Evolutionary conservation across 768 basidiomycete species (phyloP).

Genomic region (Mycena amicta): DNA sequence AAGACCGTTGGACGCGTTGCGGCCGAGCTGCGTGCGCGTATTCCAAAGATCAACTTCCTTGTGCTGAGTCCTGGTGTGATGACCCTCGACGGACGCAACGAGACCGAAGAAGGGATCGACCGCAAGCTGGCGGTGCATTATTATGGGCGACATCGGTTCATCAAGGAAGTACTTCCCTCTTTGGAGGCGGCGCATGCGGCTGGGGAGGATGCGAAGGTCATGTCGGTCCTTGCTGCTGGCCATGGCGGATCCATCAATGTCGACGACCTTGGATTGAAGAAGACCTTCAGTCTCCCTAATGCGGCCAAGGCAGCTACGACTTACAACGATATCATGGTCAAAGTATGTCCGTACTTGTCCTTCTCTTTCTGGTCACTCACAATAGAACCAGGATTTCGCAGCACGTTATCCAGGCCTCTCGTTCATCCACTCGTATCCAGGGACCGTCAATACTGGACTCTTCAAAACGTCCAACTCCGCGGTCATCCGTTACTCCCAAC

Average conservation of each 20-base stretch:
- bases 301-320: conserved; percentile 41
- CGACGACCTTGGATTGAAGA: conserved; percentile 54
- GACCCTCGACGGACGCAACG: conserved; percentile 38
- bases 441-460: conserved; percentile 6
- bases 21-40: conserved; percentile 29
- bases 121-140: conserved; percentile 48
- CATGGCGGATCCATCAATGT: conserved; percentile 39
- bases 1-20: conserved; percentile 45
- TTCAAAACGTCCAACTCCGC: conserved; percentile 5
- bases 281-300: conserved; percentile 38
- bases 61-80: conserved; percentile 49
- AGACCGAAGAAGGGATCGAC: conserved; percentile 50
- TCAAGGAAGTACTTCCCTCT: conserved; percentile 46
- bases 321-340: conserved; percentile 58
- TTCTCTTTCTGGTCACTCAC: not conserved
- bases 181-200: conserved; percentile 45
- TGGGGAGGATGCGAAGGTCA: conserved; percentile 52
- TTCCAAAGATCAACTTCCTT: conserved; percentile 56
- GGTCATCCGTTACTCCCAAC: not conserved
- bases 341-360: conserved; percentile 34
- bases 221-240: conserved; percentile 44
- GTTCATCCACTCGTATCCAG: conserved; percentile 40
- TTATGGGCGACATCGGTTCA: conserved; percentile 55
- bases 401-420: conserved; percentile 33
- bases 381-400: conserved; percentile 39